Conservation (phyloP, 331 rosid species). For the Malus hybrid region DNA sequence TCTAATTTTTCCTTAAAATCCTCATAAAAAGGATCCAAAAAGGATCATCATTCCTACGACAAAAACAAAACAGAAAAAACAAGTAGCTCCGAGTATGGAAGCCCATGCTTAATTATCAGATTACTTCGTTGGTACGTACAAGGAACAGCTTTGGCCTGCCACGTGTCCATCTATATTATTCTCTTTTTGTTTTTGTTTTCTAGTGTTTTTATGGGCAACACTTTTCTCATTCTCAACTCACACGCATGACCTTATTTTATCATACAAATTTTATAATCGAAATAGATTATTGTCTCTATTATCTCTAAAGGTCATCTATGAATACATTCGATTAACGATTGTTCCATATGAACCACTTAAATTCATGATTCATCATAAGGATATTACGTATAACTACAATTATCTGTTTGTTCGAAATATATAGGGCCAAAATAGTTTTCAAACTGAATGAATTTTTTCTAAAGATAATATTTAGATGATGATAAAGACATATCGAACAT, state of each 20-base stretch:
- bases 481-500: no score
- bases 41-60: no score
- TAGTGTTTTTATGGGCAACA: no score
- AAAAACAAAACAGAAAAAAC: background rate
- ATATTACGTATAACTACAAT: no score
- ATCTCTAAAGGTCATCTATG: background rate
- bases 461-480: no score
- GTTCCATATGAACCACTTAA: background rate
- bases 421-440: accelerated
- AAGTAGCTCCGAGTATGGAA: background rate
- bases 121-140: background rate
- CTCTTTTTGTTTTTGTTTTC: background rate
- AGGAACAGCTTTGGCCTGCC: background rate
- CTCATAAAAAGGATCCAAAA: no score
- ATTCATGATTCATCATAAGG: no score
- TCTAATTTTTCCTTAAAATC: no score
- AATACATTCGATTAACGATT: background rate
- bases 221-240: background rate
- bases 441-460: no score
- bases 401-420: no score
- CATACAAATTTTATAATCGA: no score
- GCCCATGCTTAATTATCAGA: background rate
- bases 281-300: no score
- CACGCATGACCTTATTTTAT: background rate
- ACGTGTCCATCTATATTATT: background rate